Evolutionary conservation across 164 flowering plant genomes (phyloP).

Genomic region (Hamamelis virginiana): DNA sequence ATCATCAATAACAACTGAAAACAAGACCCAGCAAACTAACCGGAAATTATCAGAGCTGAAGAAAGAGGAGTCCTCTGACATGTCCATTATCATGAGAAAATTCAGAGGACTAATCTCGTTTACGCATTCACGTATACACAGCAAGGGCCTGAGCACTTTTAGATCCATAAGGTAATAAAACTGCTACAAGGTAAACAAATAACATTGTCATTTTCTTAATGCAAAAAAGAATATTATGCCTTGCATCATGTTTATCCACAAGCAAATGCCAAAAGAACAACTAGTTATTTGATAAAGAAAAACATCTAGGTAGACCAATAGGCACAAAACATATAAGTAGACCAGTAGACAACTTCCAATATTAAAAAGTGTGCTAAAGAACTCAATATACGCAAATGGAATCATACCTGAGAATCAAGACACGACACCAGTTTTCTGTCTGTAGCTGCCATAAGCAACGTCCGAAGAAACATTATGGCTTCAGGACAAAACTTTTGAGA

Average conservation of each 20-base stretch:
- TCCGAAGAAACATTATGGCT: constrained; percentile 62
- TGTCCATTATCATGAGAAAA: constrained; percentile 56
- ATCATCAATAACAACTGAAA: neutral
- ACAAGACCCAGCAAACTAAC: constrained; percentile 27
- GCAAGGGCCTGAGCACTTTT: constrained; percentile 49
- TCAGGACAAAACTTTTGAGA: constrained; percentile 88
- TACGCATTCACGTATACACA: constrained; percentile 36
- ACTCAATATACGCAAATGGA: neutral
- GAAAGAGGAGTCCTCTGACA: constrained; percentile 66
- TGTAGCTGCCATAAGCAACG: constrained; percentile 58
- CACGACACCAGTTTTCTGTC: constrained; percentile 27
- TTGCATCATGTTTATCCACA: no score
- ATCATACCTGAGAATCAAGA: constrained; percentile 49
- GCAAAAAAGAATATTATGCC: neutral
- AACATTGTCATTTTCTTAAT: neutral
- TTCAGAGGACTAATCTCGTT: constrained; percentile 55
- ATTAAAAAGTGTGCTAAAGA: neutral
- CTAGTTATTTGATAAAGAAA: no score
- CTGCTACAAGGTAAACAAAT: constrained; percentile 31
- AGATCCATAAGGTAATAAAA: constrained; percentile 56
- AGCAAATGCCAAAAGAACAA: no score
- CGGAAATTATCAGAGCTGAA: constrained; percentile 80
- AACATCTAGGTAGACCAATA: no score
- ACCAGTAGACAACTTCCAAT: no score
- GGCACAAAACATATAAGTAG: no score